Base-by-base conservation (phyloP, 2,329 filamentous ascomycete genomes). In the Cordyceps javanica region DNA sequence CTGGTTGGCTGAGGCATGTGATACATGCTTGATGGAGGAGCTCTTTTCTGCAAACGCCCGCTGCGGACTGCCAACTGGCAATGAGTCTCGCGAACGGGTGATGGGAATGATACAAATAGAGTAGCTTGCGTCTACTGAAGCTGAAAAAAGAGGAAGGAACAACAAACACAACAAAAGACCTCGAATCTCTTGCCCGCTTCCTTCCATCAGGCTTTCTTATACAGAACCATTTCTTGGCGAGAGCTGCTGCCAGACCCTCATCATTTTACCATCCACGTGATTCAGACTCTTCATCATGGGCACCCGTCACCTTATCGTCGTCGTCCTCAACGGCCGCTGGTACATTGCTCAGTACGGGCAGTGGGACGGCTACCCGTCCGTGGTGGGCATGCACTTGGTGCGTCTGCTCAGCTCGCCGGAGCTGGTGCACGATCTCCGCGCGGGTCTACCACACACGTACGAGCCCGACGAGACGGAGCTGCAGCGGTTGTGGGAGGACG, bases 231-330 rank as follows among this genome's bases (percentile, higher is more conserved):
- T n/a, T n/a, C n/a, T n/a, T n/a, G n/a, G n/a, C n/a, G n/a, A n/a
- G n/a, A n/a, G n/a, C n/a, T n/a, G n/a, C n/a, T n/a, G n/a, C n/a
- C n/a, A n/a, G n/a, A n/a, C n/a, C n/a, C n/a, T n/a, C n/a, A n/a
- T n/a, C n/a, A n/a, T n/a, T n/a, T n/a, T 9, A 30, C 28, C 25
- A 38, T 10, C 49, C 9, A 25, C 9, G 21, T 11, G 11, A 5
- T 14, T 25, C 7, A 9, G n/a, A 41, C 41, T 16, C n/a, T 14
- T 21, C 25, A 42, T 32, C 36, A 54, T 58, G 55, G 55, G 55
- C n/a, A 58, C 48, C 21, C 55, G 55, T 16, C 55, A 58, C 26
- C 55, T 58, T 48, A 46, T 58, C 39, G 30, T 58, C 48, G 55
- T 58, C 55, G 30, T 58, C 8, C 26, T 46, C 48, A 28, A 53